Conservation (phyloP, 1,139 yeast species). For the Debaryomyces udenii region DNA sequence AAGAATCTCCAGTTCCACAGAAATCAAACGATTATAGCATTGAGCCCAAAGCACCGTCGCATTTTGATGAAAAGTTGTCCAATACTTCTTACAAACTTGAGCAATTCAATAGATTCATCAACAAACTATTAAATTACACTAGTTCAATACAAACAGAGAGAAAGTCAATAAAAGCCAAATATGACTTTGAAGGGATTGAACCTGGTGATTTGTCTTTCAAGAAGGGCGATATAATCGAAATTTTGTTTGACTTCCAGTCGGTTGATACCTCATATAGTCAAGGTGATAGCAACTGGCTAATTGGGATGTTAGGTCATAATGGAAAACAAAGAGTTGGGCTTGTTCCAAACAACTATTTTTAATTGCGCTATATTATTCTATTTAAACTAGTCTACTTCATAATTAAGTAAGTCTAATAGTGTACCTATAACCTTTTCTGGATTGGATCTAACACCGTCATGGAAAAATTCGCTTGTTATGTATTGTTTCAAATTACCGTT, state of each 20-base stretch:
- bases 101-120: slow-evolving; percentile 29
- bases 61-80: slow-evolving; percentile 20
- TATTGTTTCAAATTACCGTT: slow-evolving; percentile 42
- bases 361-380: slow-evolving; percentile 10
- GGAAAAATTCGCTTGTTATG: slow-evolving; percentile 55
- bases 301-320: slow-evolving; percentile 28
- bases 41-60: slow-evolving; percentile 11
- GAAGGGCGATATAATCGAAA: slow-evolving; percentile 38
- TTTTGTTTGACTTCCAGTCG: slow-evolving; percentile 37
- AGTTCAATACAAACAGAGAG: slow-evolving; percentile 14
- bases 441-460: slow-evolving; percentile 51
- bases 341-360: slow-evolving; percentile 41
- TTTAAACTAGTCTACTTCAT: slow-evolving; percentile 42
- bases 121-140: slow-evolving; percentile 16
- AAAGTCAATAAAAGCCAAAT: slow-evolving; percentile 26
- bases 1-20: slow-evolving; percentile 30
- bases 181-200: slow-evolving; percentile 34
- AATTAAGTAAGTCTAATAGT: slow-evolving; percentile 43
- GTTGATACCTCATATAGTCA: slow-evolving; percentile 25
- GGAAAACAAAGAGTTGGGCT: slow-evolving; percentile 37
- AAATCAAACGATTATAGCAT: slow-evolving; percentile 3
- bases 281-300: slow-evolving; percentile 36
- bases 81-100: slow-evolving; percentile 29
- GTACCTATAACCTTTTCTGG: slow-evolving; percentile 44
- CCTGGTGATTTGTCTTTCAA: slow-evolving; percentile 47